A percentile compares a stretch with the other conserved stretches of the same genome.
phyloP scores from a whole-genome alignment of 2,329 filamentous ascomycete genomes.

The Calonectria fujianensis region DNA sequence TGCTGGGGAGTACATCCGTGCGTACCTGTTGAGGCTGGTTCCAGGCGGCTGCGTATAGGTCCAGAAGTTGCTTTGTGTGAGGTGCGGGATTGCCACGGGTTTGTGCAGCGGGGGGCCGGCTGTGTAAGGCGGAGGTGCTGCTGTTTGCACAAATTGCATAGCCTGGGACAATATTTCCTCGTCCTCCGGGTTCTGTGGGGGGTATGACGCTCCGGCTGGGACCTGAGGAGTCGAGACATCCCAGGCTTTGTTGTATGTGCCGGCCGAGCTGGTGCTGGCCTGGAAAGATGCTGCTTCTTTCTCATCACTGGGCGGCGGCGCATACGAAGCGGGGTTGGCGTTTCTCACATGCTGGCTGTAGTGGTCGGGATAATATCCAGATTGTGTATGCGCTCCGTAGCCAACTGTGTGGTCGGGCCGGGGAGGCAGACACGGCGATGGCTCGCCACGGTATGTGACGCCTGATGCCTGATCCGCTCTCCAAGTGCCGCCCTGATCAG shows the following conservation, averaged over 20 bases:
- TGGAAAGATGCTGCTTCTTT: slow-evolving; percentile 10
- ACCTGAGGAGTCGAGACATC: not conserved
- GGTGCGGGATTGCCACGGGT: slow-evolving; percentile 14
- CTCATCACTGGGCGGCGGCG: slow-evolving; percentile 4
- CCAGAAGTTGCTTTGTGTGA: slow-evolving; percentile 12
- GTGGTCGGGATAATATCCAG: not conserved
- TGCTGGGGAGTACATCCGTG: slow-evolving; percentile 9
- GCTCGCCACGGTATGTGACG: not conserved
- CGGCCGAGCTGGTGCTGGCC: not conserved
- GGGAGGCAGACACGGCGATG: slow-evolving; percentile 8
- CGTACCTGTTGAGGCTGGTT: slow-evolving; percentile 7
- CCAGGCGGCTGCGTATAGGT: slow-evolving; percentile 13
- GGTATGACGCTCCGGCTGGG: slow-evolving; percentile 6
- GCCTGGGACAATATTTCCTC: slow-evolving; percentile 13
- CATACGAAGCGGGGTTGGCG: not conserved
- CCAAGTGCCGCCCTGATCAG: slow-evolving; percentile 11
- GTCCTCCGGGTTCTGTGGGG: slow-evolving; percentile 6
- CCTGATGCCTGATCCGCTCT: slow-evolving; percentile 6
- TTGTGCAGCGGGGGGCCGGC: not conserved
- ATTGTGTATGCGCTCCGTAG: slow-evolving; percentile 7
- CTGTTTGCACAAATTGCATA: slow-evolving; percentile 9
- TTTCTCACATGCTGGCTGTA: slow-evolving; percentile 7
- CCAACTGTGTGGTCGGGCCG: not conserved
- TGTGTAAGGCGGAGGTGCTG: not conserved
- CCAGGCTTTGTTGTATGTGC: not conserved